These are phyloP conservation scores for Quambalaria eucalypti DNA, from an alignment of 1,284 basidiomycete genomes.

Conservation along the genomic window DNA sequence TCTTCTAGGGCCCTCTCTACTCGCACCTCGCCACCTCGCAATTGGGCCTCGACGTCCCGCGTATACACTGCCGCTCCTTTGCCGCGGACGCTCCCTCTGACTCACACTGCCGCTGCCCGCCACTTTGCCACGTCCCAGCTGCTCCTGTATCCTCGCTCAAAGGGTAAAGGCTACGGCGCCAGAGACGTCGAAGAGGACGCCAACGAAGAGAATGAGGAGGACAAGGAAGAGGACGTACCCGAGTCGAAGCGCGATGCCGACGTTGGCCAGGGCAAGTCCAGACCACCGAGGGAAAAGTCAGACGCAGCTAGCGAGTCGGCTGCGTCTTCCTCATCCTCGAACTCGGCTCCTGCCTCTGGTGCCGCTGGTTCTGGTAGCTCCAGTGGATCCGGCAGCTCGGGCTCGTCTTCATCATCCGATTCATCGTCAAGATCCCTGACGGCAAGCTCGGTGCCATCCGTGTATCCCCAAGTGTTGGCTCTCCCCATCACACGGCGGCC, in stretches of 20 bases:
- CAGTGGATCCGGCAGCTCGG: conserved; percentile 1
- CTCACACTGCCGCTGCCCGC: conserved; percentile 2
- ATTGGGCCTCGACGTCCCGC: no score
- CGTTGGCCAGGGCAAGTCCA: conserved; percentile 2
- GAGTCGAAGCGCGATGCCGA: conserved; percentile 5
- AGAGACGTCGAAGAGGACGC: conserved; percentile 14
- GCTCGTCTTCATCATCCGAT: conserved; percentile 11
- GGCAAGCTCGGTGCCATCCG: conserved; percentile 36
- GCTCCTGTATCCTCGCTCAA: conserved; percentile 16
- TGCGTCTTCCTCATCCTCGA: not conserved
- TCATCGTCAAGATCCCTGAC: conserved; percentile 5
- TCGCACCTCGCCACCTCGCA: no score
- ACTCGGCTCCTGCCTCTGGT: not conserved
- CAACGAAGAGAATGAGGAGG: conserved; percentile 11
- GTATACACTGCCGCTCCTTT: no score
- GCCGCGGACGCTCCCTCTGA: no score
- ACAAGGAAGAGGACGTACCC: conserved; percentile 5
- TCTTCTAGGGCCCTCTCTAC: no score
- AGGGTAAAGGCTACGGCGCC: conserved; percentile 12
- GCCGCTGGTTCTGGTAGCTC: conserved; percentile 4
- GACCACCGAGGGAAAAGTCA: no score
- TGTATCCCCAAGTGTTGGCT: conserved; percentile 88
- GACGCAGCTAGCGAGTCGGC: not conserved
- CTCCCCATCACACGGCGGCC: conserved; percentile 91
- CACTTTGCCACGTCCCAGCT: conserved; percentile 15